phyloP scores from a whole-genome alignment of 2,329 filamentous ascomycete genomes.

The Lasiodiplodia gonubiensis region DNA sequence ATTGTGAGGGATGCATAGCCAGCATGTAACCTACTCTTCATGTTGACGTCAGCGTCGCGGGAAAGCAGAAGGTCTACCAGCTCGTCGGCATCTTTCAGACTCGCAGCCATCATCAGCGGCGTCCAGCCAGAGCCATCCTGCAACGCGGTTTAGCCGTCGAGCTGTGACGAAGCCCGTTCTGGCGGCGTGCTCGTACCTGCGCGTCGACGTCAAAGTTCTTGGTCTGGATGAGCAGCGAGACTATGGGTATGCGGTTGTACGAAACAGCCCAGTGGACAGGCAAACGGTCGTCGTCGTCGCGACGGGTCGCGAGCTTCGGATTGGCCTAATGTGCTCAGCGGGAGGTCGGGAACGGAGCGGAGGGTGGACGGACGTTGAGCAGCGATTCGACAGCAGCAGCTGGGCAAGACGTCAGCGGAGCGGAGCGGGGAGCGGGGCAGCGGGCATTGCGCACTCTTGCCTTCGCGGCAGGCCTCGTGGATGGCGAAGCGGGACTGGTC shows the following conservation, averaged over 20 bases:
- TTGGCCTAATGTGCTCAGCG: slow-evolving; percentile 64
- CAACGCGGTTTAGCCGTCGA: slow-evolving; percentile 10
- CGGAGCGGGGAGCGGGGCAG: slow-evolving; percentile 28
- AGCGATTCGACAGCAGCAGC: slow-evolving; percentile 75
- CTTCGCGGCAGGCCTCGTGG: slow-evolving; percentile 85
- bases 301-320: slow-evolving; percentile 73
- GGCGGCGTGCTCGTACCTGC: slow-evolving; percentile 58
- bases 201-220: slow-evolving; percentile 84
- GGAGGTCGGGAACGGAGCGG: slow-evolving; percentile 35
- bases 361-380: slow-evolving; percentile 62
- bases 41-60: slow-evolving; percentile 74
- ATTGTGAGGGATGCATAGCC: not conserved
- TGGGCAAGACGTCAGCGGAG: slow-evolving; percentile 45
- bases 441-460: slow-evolving; percentile 66
- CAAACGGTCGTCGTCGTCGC: slow-evolving; percentile 85
- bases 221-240: slow-evolving; percentile 71
- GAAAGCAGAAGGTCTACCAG: slow-evolving; percentile 71
- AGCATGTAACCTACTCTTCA: slow-evolving; percentile 64
- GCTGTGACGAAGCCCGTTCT: not conserved
- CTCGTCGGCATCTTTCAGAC: slow-evolving; percentile 72
- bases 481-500: slow-evolving; percentile 73
- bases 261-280: slow-evolving; percentile 94
- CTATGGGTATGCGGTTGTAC: slow-evolving; percentile 77
- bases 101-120: slow-evolving; percentile 80
- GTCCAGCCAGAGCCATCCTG: slow-evolving; percentile 83